phyloP scores from a whole-genome alignment of 75 land plant species.

The Cupressus sempervirens region DNA sequence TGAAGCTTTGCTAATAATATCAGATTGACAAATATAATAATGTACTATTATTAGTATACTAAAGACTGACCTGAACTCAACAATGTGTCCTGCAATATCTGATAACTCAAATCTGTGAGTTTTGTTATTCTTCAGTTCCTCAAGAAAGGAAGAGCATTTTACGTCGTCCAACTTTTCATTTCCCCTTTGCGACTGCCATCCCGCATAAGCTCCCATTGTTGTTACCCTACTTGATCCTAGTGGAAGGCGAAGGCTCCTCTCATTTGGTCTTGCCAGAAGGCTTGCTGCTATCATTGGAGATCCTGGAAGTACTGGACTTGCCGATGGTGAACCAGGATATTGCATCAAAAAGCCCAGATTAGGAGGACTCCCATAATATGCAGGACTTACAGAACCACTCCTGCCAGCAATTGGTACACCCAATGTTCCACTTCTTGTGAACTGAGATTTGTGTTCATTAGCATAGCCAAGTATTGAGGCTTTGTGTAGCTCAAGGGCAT shows the following conservation, averaged over 20 bases:
- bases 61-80: slow-evolving; percentile 77
- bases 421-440: slow-evolving; percentile 23
- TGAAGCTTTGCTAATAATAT: not conserved
- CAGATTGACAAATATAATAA: slow-evolving; percentile 1
- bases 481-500: slow-evolving; percentile 45
- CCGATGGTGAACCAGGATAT: slow-evolving; percentile 58
- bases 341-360: slow-evolving; percentile 54
- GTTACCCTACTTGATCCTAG: slow-evolving; percentile 31
- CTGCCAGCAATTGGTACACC: slow-evolving; percentile 36
- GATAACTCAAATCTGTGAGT: slow-evolving; percentile 78
- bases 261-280: slow-evolving; percentile 33
- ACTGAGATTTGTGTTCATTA: slow-evolving; percentile 49
- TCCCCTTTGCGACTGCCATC: slow-evolving; percentile 72
- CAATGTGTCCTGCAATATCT: slow-evolving; percentile 90
- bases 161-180: slow-evolving; percentile 47
- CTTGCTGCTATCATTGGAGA: slow-evolving; percentile 43
- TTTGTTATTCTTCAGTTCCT: slow-evolving; percentile 81
- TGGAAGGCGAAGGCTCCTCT: slow-evolving; percentile 38
- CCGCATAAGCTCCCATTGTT: slow-evolving; percentile 35
- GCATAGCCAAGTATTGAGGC: slow-evolving; percentile 33
- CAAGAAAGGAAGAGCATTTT: slow-evolving; percentile 65
- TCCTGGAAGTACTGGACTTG: slow-evolving; percentile 59
- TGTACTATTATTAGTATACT: no score
- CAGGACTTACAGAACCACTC: slow-evolving; percentile 36
- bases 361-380: slow-evolving; percentile 57